Evolutionary conservation across 139 green algal species (phyloP), one percentile per base, ranked within the genome.

Genomic region (Asterochloris sp.): DNA sequence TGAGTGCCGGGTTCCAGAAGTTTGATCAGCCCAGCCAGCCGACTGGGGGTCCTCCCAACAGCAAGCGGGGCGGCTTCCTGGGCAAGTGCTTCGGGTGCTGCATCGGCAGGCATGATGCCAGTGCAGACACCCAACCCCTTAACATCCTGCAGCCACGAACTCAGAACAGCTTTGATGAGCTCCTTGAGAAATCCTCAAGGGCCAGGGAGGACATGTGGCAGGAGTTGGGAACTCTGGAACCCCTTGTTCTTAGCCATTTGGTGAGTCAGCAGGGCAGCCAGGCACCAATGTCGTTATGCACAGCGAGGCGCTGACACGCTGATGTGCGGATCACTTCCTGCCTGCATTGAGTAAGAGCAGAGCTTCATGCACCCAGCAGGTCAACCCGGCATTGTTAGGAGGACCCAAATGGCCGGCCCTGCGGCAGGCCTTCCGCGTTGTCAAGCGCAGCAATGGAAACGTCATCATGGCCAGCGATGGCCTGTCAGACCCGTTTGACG

Each of bases 401-500:
- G 84, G 77, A 4, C 80, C 89, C 17, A 86, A 87, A 68, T 93
- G 89, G 89, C 89, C 89, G 1, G 83, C 88, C 4, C 38, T 83
- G 23, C 67, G 78, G 38, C 85, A 90, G 29, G 84, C 78, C 68
- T 93, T 93, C 83, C 74, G 86, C 23, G 74, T 93, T 23, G 85
- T 93, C 11, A 78, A 85, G n/a, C 62, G 88, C 47, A 78, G 85
- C 17, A 86, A 83, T 23, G 85, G 85, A 63, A 90, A 85, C 27
- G 78, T 93, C 26, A 80, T 93, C 66, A 71, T 93, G 12, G 86
- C 86, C 73, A 86, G 74, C 17, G 89, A 93, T 78, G 89, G 89
- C 38, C 71, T 93, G 38, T 87, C 77, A 17, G 89, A 93, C 78
- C 89, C 89, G 0, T 93, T 93, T 78, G 86, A 93, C 73, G 89